A percentile compares a stretch with the other conserved stretches of the same genome.
Evolutionary conservation across 306 rosid genomes (phyloP).

Genomic region (Cicer arietinum): DNA sequence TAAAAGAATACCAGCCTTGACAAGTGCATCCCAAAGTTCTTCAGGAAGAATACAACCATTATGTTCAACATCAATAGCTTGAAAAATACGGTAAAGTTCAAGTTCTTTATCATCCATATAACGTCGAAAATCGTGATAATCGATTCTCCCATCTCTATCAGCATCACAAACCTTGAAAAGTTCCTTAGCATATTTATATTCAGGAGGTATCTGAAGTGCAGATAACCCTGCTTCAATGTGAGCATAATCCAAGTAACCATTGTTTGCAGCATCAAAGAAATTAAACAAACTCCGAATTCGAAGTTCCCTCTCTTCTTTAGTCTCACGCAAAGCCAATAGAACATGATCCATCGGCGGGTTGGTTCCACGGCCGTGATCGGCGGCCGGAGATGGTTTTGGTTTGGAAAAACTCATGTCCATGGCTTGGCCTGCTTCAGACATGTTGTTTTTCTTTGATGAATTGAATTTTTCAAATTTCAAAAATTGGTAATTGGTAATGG

Average conservation of each 20-base stretch:
- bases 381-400: slow-evolving; percentile 42
- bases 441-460: not conserved
- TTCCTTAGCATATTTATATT: slow-evolving; percentile 64
- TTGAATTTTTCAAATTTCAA: not conserved
- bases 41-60: slow-evolving; percentile 66
- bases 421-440: slow-evolving; percentile 57
- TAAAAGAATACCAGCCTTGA: slow-evolving; percentile 60
- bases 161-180: slow-evolving; percentile 65
- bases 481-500: not conserved
- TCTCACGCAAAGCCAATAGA: slow-evolving; percentile 57
- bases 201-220: slow-evolving; percentile 61
- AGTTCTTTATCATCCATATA: slow-evolving; percentile 68
- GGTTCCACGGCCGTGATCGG: slow-evolving; percentile 43
- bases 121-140: slow-evolving; percentile 57
- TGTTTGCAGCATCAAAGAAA: slow-evolving; percentile 57
- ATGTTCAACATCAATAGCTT: slow-evolving; percentile 64
- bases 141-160: slow-evolving; percentile 59
- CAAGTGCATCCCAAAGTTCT: slow-evolving; percentile 69
- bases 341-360: slow-evolving; percentile 59
- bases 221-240: slow-evolving; percentile 62
- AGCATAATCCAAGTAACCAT: slow-evolving; percentile 58
- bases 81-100: slow-evolving; percentile 65
- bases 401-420: slow-evolving; percentile 51
- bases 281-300: slow-evolving; percentile 57
- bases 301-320: slow-evolving; percentile 64